Conservation (phyloP, 2,329 filamentous ascomycete genomes). For the Epichloe festucae region DNA sequence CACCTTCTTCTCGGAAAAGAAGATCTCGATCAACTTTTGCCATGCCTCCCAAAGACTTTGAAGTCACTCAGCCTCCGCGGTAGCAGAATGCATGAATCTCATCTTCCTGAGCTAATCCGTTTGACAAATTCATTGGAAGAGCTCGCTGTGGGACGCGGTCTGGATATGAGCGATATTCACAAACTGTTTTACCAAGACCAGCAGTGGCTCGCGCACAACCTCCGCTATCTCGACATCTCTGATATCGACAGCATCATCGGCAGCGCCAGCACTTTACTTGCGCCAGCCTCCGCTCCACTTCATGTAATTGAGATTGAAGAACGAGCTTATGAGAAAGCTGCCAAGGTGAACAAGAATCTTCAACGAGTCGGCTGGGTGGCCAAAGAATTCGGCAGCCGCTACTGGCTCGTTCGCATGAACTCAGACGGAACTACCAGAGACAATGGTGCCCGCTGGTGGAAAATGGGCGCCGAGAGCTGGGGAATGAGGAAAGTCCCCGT, state of each 20-base stretch:
- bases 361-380: slow-evolving; percentile 54
- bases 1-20: slow-evolving; percentile 56
- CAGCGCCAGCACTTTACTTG: slow-evolving; percentile 47
- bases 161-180: slow-evolving; percentile 54
- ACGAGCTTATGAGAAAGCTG: slow-evolving; percentile 51
- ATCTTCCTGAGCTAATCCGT: slow-evolving; percentile 50
- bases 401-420: slow-evolving; percentile 52
- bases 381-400: slow-evolving; percentile 52
- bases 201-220: slow-evolving; percentile 35
- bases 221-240: slow-evolving; percentile 67
- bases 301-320: slow-evolving; percentile 65
- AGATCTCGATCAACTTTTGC: slow-evolving; percentile 52
- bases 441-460: slow-evolving; percentile 53
- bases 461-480: slow-evolving; percentile 76
- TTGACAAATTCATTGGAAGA: slow-evolving; percentile 62
- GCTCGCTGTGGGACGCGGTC: slow-evolving; percentile 55
- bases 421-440: slow-evolving; percentile 21
- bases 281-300: slow-evolving; percentile 49
- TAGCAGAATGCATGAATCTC: slow-evolving; percentile 51
- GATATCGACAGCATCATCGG: slow-evolving; percentile 45
- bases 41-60: slow-evolving; percentile 51
- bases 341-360: slow-evolving; percentile 49
- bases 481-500: slow-evolving; percentile 88
- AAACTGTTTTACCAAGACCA: slow-evolving; percentile 44
- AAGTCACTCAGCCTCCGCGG: slow-evolving; percentile 66